phyloP scores from a whole-genome alignment of 202 grass and related monocot genomes.

The Thinopyrum obtusiflorum region DNA sequence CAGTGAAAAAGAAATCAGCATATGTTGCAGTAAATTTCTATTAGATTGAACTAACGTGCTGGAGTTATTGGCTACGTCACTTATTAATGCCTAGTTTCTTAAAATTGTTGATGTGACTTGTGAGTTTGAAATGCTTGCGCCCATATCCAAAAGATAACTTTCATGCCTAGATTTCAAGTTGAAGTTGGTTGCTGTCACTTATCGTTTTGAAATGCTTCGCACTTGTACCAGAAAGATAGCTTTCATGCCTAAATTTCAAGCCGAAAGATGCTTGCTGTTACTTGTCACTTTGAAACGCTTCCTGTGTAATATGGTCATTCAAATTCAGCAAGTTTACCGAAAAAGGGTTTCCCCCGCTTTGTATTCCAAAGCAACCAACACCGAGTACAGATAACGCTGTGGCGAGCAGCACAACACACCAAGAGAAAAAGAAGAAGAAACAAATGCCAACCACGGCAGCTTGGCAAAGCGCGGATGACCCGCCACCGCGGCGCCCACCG shows the following conservation, averaged over 20 bases:
- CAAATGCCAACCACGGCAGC: too few species aligned
- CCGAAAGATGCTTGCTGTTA: neutral
- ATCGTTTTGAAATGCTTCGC: neutral
- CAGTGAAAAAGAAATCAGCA: neutral
- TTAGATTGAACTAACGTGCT: neutral
- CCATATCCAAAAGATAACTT: neutral
- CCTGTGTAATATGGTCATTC: neutral
- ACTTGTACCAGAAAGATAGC: neutral
- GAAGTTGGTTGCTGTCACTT: neutral
- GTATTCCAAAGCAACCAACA: too few species aligned
- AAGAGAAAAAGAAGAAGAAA: too few species aligned
- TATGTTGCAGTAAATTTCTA: neutral
- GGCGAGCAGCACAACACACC: too few species aligned
- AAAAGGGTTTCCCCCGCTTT: too few species aligned
- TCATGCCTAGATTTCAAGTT: neutral
- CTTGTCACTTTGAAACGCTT: neutral
- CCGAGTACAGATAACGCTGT: too few species aligned
- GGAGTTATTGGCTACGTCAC: neutral
- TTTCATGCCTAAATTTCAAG: conserved; percentile 9
- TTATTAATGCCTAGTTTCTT: neutral
- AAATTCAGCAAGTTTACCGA: neutral
- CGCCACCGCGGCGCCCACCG: too few species aligned
- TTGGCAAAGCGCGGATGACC: too few species aligned
- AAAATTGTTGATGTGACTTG: neutral
- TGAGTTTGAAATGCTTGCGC: neutral